A percentile compares a stretch with the other conserved stretches of the same genome.
phyloP scores from a whole-genome alignment of 805 yeast species.

The Ogataea ganodermae region DNA sequence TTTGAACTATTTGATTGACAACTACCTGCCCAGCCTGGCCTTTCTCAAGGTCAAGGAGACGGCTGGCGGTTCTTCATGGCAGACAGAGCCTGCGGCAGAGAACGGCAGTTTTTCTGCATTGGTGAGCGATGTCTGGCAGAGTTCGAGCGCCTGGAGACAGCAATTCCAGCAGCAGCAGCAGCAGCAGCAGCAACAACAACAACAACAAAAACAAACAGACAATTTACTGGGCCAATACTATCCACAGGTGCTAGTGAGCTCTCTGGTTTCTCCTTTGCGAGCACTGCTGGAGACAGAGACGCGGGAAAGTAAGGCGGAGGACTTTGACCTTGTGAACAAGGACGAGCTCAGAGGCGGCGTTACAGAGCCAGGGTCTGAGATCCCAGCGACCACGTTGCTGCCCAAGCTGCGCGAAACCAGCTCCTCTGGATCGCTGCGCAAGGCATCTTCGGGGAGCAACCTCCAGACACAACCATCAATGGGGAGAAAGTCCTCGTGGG shows the following conservation, averaged over 20 bases:
- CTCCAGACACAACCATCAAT: constrained; percentile 1
- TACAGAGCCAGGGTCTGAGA: constrained; percentile 4
- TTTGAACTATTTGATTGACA: constrained; percentile 21
- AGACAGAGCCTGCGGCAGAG: constrained; percentile 5
- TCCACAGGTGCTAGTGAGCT: constrained; percentile 18
- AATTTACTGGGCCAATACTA: constrained; percentile 7
- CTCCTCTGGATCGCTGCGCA: constrained; percentile 15
- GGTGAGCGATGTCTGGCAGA: constrained; percentile 15
- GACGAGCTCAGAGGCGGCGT: constrained; percentile 26
- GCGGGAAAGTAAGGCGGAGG: constrained; percentile 30
- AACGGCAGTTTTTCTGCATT: constrained; percentile 8
- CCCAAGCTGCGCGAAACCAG: constrained; percentile 18
- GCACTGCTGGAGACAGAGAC: constrained; percentile 6
- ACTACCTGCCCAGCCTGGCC: constrained; percentile 10
- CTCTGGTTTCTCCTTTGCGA: constrained; percentile 19
- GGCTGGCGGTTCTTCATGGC: not conserved
- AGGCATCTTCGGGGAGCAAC: constrained; percentile 7
- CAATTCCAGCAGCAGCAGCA: not conserved
- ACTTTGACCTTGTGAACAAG: constrained; percentile 49
- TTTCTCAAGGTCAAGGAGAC: constrained; percentile 13
- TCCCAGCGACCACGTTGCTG: constrained; percentile 9
- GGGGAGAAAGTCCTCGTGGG: constrained; percentile 27
- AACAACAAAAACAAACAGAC: not conserved
- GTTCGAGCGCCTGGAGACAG: not conserved
- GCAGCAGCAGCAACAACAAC: not conserved